Percentiles rank a stretch among this genome's conserved stretches.
Conservation (phyloP, 176 grass and related monocot genomes). For the Avena sativa region DNA sequence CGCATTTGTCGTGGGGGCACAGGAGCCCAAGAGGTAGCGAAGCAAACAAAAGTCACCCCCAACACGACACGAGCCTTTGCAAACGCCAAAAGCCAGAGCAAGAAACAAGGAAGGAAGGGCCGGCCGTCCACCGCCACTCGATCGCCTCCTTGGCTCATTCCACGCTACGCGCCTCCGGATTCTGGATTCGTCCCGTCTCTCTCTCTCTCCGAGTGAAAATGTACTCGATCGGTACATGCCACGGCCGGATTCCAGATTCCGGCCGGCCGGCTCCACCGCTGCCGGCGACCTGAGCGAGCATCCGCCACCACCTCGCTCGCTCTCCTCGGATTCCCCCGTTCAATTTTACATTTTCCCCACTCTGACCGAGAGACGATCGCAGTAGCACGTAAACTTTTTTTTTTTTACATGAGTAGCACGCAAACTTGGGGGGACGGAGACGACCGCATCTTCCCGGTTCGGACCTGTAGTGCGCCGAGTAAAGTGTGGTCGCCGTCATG, state of each 20-base stretch:
- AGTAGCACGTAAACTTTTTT: too few relatives aligned
- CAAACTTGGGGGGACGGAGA: too few relatives aligned
- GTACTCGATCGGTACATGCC: not conserved
- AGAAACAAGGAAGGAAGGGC: not conserved
- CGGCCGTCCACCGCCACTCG: not conserved
- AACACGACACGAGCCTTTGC: constrained; percentile 5
- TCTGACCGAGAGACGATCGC: not conserved
- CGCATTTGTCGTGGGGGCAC: not conserved
- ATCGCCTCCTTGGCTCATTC: not conserved
- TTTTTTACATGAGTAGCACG: too few relatives aligned
- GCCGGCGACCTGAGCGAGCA: too few relatives aligned
- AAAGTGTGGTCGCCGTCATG: constrained; percentile 27
- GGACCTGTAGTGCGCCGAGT: not conserved
- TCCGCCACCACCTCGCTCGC: too few relatives aligned
- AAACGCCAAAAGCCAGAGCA: constrained; percentile 15
- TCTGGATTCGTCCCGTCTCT: constrained; percentile 6
- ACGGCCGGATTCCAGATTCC: constrained; percentile 1
- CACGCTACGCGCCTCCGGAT: not conserved
- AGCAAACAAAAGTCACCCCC: not conserved
- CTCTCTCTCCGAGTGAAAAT: not conserved
- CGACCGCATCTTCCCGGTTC: not conserved
- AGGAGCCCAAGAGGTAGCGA: not conserved
- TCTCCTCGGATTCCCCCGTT: too few relatives aligned
- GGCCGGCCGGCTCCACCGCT: not conserved
- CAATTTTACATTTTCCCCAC: too few relatives aligned